Conservation (phyloP, 306 rosid species). For the Malus orientalis region DNA sequence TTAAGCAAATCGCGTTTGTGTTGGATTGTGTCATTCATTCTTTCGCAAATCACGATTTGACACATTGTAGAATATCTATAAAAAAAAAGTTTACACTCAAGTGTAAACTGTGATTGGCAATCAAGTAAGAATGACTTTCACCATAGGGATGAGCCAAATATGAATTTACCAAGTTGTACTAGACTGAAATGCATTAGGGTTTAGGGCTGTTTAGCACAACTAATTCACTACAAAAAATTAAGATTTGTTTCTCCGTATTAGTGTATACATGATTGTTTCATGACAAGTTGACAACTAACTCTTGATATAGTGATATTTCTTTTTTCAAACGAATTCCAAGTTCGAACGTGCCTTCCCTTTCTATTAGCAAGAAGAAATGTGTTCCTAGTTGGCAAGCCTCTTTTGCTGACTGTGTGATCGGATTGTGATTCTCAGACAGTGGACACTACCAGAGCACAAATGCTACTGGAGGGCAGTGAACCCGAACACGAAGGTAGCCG, state of each 20-base stretch:
- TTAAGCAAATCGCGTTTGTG: not conserved
- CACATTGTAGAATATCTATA: no score
- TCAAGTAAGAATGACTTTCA: no score
- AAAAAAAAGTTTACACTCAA: not conserved
- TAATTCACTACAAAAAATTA: no score
- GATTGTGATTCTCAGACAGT: slow-evolving; percentile 31
- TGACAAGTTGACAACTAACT: not conserved
- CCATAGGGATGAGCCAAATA: no score
- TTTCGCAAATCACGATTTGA: no score
- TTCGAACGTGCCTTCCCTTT: not conserved
- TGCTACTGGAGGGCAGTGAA: slow-evolving; percentile 83
- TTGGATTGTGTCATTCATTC: not conserved
- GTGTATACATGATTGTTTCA: not conserved
- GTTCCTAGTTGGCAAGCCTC: not conserved
- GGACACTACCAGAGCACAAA: slow-evolving; percentile 57
- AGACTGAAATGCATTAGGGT: not conserved
- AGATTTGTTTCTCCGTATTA: not conserved
- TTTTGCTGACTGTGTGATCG: not conserved
- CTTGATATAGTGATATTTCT: not conserved
- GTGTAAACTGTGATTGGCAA: no score
- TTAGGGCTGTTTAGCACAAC: no score
- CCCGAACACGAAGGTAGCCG: slow-evolving; percentile 62
- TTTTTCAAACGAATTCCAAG: not conserved
- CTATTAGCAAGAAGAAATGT: not conserved
- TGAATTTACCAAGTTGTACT: not conserved